Evolutionary conservation across 2,329 filamentous ascomycete species (phyloP).

Genomic region (Sclerotinia trifoliorum): DNA sequence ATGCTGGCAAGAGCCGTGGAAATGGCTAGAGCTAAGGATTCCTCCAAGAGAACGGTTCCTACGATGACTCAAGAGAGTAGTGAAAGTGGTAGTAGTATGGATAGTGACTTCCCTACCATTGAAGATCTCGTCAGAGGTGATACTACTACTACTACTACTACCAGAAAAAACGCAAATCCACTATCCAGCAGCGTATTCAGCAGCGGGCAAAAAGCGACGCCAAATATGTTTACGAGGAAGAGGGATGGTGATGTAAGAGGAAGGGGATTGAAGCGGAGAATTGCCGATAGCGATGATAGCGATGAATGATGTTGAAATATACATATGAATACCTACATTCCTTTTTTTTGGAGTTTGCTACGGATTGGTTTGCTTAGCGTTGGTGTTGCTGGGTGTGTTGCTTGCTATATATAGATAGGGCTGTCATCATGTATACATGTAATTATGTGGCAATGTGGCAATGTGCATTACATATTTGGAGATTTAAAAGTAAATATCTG

Average conservation of each 20-base stretch:
- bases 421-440: neutral
- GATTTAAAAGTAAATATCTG: neutral
- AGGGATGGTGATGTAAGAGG: neutral
- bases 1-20: conserved; percentile 4
- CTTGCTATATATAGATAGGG: neutral
- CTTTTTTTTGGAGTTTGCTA: neutral
- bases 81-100: neutral
- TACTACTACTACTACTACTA: neutral
- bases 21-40: neutral
- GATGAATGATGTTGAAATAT: conserved; percentile 9
- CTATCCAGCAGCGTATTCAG: conserved; percentile 2
- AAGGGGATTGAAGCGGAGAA: conserved; percentile 1
- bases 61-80: conserved; percentile 41
- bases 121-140: conserved; percentile 10
- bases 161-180: neutral
- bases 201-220: conserved; percentile 1
- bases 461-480: neutral
- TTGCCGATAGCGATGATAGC: conserved; percentile 17
- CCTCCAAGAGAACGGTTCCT: neutral
- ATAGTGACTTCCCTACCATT: conserved; percentile 26
- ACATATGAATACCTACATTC: neutral
- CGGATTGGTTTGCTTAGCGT: neutral
- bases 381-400: neutral
- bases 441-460: neutral
- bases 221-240: conserved; percentile 21